A percentile compares a stretch with the other conserved stretches of the same genome.
Conservation (phyloP, 768 basidiomycete species). For the Pseudohyphozyma bogoriensis region DNA sequence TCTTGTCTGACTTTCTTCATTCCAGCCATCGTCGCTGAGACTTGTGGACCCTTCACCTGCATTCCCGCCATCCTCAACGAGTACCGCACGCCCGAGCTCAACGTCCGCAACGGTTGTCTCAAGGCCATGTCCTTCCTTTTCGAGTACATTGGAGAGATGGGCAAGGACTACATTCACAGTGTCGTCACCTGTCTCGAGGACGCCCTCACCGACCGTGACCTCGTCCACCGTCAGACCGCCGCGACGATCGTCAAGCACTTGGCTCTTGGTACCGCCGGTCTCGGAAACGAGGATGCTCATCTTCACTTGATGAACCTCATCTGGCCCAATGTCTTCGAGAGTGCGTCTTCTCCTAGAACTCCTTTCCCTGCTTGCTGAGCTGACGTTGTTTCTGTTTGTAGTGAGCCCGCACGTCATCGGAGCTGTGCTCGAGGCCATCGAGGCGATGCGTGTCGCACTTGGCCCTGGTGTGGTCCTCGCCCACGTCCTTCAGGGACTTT, state of each 20-base stretch:
- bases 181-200: conserved; percentile 98
- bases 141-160: conserved; percentile 96
- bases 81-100: conserved; percentile 94
- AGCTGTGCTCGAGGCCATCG: conserved; percentile 94
- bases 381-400: not conserved
- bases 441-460: conserved; percentile 90
- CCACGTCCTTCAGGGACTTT: conserved; percentile 87
- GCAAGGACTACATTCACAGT: conserved; percentile 89
- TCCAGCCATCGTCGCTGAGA: conserved; percentile 72
- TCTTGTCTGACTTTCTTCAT: not conserved
- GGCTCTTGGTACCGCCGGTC: conserved; percentile 88
- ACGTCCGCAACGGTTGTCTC: conserved; percentile 96
- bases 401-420: conserved; percentile 93
- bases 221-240: conserved; percentile 95
- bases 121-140: conserved; percentile 98
- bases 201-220: conserved; percentile 92
- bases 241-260: conserved; percentile 98
- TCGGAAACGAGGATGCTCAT: conserved; percentile 97
- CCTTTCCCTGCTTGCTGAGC: not conserved
- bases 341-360: conserved; percentile 5
- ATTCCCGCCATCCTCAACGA: conserved; percentile 98
- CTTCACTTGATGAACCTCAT: conserved; percentile 95
- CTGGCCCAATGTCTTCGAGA: conserved; percentile 97
- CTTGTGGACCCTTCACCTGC: conserved; percentile 94
- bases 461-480: conserved; percentile 86